A percentile compares a stretch with the other conserved stretches of the same genome.
Conservation (phyloP, 176 grass and related monocot genomes). For the Eragrostis curvula region DNA sequence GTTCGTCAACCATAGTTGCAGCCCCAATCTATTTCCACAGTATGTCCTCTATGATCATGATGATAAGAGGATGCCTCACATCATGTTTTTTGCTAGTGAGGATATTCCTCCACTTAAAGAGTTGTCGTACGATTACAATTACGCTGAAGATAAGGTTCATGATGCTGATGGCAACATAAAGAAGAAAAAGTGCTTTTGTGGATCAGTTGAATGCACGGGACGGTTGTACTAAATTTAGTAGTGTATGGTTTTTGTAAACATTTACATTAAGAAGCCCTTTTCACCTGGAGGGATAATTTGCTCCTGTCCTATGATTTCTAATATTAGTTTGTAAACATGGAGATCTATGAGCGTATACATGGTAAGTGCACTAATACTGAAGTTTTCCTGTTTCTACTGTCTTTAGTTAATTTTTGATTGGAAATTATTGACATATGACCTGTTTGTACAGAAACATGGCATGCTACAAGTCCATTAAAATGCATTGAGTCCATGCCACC, state of each 20-base stretch:
- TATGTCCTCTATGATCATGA: no score
- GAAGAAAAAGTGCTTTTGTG: constrained; percentile 59
- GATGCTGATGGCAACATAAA: constrained; percentile 61
- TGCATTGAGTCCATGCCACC: neutral
- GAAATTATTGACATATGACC: neutral
- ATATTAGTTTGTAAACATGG: constrained; percentile 8
- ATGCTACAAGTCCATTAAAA: neutral
- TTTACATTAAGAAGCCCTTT: neutral
- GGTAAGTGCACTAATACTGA: neutral
- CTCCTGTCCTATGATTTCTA: neutral
- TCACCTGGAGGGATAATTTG: neutral
- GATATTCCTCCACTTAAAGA: constrained; percentile 59
- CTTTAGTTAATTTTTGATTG: neutral
- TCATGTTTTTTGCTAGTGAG: constrained; percentile 61
- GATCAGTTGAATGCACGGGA: constrained; percentile 50
- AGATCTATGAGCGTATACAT: neutral
- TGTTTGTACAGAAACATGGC: neutral
- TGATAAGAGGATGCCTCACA: constrained; percentile 57
- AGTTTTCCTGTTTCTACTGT: neutral
- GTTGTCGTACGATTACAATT: constrained; percentile 63
- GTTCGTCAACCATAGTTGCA: constrained; percentile 69
- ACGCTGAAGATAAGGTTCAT: constrained; percentile 48
- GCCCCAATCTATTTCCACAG: no score
- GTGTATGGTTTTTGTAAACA: neutral
- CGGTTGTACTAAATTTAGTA: constrained; percentile 46